These are phyloP conservation scores for Mrakia gelida DNA, from an alignment of 768 basidiomycete species.

Conservation along the genomic window DNA sequence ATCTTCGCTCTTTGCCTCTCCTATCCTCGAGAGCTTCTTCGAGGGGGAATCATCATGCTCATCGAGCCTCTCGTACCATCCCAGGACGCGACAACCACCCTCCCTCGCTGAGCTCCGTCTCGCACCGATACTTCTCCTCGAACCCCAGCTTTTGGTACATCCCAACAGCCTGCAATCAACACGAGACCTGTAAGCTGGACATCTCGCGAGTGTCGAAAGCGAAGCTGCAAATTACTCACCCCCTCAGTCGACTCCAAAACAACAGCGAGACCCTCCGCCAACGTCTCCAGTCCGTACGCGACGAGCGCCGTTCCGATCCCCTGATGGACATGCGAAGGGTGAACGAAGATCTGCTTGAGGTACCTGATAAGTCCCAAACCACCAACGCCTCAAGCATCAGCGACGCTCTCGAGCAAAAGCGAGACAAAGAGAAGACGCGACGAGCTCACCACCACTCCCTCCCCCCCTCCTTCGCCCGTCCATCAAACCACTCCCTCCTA, in stretches of 20 bases:
- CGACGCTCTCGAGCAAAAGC: neutral
- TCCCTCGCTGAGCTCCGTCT: neutral
- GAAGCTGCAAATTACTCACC: neutral
- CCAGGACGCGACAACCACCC: neutral
- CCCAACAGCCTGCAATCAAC: neutral
- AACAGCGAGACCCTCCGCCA: neutral
- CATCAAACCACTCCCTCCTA: neutral
- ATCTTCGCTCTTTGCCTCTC: neutral
- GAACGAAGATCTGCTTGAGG: constrained; percentile 8
- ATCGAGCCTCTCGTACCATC: neutral
- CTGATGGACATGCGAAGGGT: neutral
- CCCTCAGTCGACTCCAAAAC: neutral
- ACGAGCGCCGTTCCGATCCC: neutral
- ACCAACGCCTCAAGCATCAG: neutral
- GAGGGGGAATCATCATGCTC: neutral
- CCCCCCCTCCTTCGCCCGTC: neutral
- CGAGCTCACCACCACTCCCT: constrained; percentile 16
- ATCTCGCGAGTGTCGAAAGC: no score
- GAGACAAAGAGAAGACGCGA: neutral
- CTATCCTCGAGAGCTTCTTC: no score
- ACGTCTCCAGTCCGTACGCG: neutral
- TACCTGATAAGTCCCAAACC: neutral
- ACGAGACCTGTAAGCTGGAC: no score
- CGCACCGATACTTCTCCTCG: neutral
- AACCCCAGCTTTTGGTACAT: constrained; percentile 3